phyloP scores from a whole-genome alignment of 2,329 filamentous ascomycete genomes.

The Rutstroemia sydowiana region DNA sequence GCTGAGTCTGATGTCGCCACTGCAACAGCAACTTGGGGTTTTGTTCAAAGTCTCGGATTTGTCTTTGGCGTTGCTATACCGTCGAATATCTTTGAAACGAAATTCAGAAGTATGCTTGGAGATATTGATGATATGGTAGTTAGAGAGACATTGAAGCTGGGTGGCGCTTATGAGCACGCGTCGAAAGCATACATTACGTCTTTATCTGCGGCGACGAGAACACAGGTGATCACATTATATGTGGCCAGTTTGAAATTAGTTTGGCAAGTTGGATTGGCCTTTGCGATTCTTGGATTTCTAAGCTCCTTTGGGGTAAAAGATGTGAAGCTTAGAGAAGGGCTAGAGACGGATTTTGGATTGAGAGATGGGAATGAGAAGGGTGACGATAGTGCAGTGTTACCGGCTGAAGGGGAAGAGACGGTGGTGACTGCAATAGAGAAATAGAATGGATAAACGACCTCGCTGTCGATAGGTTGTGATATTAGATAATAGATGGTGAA shows the following conservation, averaged over 20 bases:
- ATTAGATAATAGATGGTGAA: too few relatives aligned
- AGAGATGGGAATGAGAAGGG: neutral
- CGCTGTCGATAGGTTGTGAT: too few relatives aligned
- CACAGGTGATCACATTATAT: neutral
- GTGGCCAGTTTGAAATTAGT: neutral
- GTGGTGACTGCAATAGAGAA: too few relatives aligned
- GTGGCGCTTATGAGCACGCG: neutral
- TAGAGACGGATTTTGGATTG: neutral
- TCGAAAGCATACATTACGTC: neutral
- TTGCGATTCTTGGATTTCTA: neutral
- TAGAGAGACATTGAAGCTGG: neutral
- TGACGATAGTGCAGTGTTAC: neutral
- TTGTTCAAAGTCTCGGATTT: constrained; percentile 11
- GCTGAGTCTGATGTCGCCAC: constrained; percentile 7
- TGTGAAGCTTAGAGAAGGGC: neutral
- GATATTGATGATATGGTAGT: neutral
- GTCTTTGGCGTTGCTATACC: constrained; percentile 5
- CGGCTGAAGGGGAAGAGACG: neutral
- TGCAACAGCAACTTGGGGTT: constrained; percentile 9
- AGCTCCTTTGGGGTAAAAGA: neutral
- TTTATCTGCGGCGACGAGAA: neutral
- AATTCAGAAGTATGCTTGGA: neutral
- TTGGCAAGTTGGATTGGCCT: neutral
- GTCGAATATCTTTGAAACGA: neutral
- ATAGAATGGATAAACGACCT: too few relatives aligned